Conservation (phyloP, 176 grass and related monocot species). For the Poa pratensis region DNA sequence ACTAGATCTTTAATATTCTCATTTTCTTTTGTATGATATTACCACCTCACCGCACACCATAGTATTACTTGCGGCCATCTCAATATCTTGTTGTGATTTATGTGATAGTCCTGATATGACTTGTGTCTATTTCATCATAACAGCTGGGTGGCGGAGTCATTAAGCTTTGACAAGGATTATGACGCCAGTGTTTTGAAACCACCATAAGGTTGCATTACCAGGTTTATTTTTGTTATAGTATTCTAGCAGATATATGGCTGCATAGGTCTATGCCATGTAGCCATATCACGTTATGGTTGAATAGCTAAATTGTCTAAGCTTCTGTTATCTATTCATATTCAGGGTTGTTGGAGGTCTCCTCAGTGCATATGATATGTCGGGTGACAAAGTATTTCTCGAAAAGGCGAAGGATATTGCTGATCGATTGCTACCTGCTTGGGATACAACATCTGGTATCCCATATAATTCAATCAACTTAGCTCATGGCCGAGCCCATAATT, state of each 20-base stretch:
- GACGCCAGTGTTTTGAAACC: conserved; percentile 97
- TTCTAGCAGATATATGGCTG: conserved; percentile 40
- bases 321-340: conserved; percentile 44
- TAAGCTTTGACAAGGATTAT: conserved; percentile 98
- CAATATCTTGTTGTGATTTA: conserved; percentile 39
- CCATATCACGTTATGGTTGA: background rate
- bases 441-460: conserved; percentile 93
- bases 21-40: conserved; percentile 19
- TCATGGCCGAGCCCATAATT: conserved; percentile 92
- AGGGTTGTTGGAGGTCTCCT: conserved; percentile 98
- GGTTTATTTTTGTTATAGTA: conserved; percentile 76
- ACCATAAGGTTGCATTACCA: conserved; percentile 99
- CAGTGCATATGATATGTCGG: conserved; percentile 92
- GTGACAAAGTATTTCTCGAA: conserved; percentile 89
- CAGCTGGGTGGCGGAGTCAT: conserved; percentile 92
- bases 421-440: conserved; percentile 96
- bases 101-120: conserved; percentile 38
- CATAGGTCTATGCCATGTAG: conserved; percentile 20
- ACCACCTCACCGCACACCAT: background rate
- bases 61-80: conserved; percentile 28
- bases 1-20: conserved; percentile 13
- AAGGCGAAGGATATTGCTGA: conserved; percentile 98
- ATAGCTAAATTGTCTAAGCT: conserved; percentile 49
- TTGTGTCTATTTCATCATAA: conserved; percentile 43
- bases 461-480: conserved; percentile 95